Evolutionary conservation across 1,284 basidiomycete species (phyloP).

Genomic region (Rhodotorula sp.): DNA sequence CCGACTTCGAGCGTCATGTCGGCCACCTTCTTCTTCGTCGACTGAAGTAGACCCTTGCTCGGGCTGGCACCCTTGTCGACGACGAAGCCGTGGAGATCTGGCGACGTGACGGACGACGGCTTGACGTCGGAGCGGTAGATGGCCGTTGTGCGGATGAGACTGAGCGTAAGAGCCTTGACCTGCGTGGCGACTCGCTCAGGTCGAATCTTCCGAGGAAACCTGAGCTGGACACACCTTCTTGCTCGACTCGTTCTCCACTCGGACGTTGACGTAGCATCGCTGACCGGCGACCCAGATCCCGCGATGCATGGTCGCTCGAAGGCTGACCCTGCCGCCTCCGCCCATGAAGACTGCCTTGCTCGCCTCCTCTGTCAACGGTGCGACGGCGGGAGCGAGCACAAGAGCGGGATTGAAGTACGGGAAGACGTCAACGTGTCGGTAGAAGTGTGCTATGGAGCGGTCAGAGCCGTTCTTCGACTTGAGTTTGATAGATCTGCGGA

Average conservation of each 20-base stretch:
- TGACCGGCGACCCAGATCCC: conserved; percentile 83
- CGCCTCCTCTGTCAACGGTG: conserved; percentile 62
- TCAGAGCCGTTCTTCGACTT: conserved; percentile 63
- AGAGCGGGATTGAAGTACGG: conserved; percentile 69
- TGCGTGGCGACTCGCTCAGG: conserved; percentile 15
- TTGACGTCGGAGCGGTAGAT: conserved; percentile 61
- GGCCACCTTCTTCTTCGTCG: conserved; percentile 63
- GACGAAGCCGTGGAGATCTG: background rate
- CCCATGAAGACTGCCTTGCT: conserved; percentile 62
- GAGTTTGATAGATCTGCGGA: conserved; percentile 67
- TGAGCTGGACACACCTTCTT: conserved; percentile 53
- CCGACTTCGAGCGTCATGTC: conserved; percentile 66
- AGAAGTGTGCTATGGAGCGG: conserved; percentile 86
- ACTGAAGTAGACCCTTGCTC: conserved; percentile 53
- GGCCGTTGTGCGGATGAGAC: conserved; percentile 69
- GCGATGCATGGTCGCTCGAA: conserved; percentile 72
- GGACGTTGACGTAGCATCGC: conserved; percentile 68
- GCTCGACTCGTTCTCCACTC: conserved; percentile 69
- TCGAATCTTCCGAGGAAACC: background rate
- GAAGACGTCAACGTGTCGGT: conserved; percentile 78
- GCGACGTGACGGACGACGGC: conserved; percentile 39
- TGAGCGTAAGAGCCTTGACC: conserved; percentile 66
- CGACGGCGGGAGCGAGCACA: conserved; percentile 62
- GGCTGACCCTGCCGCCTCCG: conserved; percentile 65
- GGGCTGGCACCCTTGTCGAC: conserved; percentile 45